These are phyloP conservation scores for Oehlia diaphana DNA, from an alignment of 192 early-diverging fungal species.

Conservation along the genomic window DNA sequence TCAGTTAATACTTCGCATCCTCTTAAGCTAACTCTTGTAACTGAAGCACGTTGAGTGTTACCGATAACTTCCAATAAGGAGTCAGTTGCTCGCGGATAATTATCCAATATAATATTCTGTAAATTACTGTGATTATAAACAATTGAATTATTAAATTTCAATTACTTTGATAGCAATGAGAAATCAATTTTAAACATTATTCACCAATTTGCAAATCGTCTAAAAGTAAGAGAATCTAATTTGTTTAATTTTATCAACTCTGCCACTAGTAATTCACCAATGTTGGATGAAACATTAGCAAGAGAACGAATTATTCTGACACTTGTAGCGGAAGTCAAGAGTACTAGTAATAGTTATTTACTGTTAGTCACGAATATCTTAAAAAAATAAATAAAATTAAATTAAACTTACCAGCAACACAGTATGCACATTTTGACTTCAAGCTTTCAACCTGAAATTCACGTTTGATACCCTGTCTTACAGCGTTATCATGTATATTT, in stretches of 20 bases:
- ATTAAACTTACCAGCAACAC: background rate
- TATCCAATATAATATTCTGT: slow-evolving; percentile 12
- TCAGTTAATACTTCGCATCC: background rate
- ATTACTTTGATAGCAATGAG: background rate
- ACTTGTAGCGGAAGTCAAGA: background rate
- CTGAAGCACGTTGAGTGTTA: background rate
- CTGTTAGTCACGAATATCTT: background rate
- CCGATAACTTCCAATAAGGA: background rate
- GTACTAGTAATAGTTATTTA: background rate
- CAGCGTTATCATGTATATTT: background rate
- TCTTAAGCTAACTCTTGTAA: background rate
- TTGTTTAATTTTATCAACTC: slow-evolving; percentile 5
- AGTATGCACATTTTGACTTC: background rate
- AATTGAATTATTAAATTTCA: background rate
- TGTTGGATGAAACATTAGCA: background rate
- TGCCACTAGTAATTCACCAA: background rate
- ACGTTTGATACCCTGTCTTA: background rate
- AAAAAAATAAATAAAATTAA: background rate
- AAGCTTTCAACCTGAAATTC: background rate
- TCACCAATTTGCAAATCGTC: background rate
- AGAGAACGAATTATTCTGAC: background rate
- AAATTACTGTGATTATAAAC: slow-evolving; percentile 2
- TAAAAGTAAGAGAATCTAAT: background rate
- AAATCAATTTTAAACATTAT: background rate
- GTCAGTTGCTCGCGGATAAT: background rate